A percentile compares a stretch with the other conserved stretches of the same genome.
Conservation (phyloP, 1,284 basidiomycete species). For the Cerioporus squamosus region DNA sequence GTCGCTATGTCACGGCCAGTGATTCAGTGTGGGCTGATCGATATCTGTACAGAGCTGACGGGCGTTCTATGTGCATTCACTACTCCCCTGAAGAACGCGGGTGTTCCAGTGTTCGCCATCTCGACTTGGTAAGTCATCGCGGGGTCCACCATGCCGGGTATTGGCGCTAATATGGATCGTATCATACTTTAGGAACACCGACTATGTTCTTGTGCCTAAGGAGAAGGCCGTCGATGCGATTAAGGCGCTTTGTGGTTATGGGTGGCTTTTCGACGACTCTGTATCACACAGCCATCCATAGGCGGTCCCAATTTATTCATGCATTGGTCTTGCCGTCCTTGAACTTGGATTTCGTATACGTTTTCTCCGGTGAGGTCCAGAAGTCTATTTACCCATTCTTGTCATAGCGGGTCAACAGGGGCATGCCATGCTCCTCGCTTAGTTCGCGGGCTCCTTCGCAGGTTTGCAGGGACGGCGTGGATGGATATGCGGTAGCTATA, state of each 20-base stretch:
- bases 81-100: conserved; percentile 56
- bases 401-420: no score
- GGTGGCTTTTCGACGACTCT: conserved; percentile 42
- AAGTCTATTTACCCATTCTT: no score
- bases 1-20: conserved; percentile 7
- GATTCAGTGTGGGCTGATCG: not conserved
- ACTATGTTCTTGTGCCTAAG: conserved; percentile 59
- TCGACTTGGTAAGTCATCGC: conserved; percentile 65
- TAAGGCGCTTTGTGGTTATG: conserved; percentile 46
- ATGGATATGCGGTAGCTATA: no score
- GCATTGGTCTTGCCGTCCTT: no score
- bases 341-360: no score
- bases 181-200: conserved; percentile 55
- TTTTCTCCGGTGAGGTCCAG: no score
- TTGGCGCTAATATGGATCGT: not conserved
- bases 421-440: no score
- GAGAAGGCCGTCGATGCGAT: conserved; percentile 47
- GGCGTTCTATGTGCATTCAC: conserved; percentile 64
- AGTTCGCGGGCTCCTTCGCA: no score
- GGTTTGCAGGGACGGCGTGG: no score
- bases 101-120: conserved; percentile 63
- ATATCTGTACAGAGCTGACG: conserved; percentile 49
- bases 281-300: not conserved
- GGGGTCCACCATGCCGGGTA: not conserved
- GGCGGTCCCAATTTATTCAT: no score